Evolutionary conservation across 805 yeast species (phyloP).

Genomic region (Sugiyamaella marilandica): DNA sequence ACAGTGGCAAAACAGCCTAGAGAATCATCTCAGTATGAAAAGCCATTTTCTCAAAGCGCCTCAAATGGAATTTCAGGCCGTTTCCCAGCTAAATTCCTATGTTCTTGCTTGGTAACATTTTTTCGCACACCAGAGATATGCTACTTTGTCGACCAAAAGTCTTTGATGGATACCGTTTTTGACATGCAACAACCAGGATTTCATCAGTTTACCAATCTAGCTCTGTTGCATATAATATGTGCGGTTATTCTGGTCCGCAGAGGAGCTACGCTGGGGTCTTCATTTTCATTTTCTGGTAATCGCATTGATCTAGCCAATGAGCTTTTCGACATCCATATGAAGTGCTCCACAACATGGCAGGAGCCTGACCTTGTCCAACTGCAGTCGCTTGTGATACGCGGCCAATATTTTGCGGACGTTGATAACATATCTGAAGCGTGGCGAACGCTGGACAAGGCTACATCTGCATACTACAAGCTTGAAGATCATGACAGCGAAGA

Average conservation of each 20-base stretch:
- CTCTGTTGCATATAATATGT: constrained; percentile 7
- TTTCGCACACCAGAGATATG: constrained; percentile 2
- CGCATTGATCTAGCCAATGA: constrained; percentile 4
- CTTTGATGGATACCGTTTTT: not conserved
- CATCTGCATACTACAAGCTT: not conserved
- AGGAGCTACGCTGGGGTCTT: not conserved
- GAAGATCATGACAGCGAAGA: not conserved
- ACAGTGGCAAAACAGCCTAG: no score
- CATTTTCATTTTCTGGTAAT: constrained; percentile 3
- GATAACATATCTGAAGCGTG: not conserved
- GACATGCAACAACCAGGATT: not conserved
- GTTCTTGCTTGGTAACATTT: constrained; percentile 2
- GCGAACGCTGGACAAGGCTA: constrained; percentile 2
- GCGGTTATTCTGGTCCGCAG: constrained; percentile 4
- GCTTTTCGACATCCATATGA: constrained; percentile 6
- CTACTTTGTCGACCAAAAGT: constrained; percentile 3
- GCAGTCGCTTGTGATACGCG: constrained; percentile 2
- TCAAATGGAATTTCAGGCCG: not conserved
- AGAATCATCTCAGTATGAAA: not conserved
- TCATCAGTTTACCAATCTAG: not conserved
- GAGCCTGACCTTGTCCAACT: not conserved
- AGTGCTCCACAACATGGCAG: not conserved
- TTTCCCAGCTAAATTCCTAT: constrained; percentile 5
- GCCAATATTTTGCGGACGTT: constrained; percentile 1
- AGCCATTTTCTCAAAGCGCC: not conserved